Conservation (phyloP, 202 grass and related monocot species). For the Bolboschoenoplectus hybrid region DNA sequence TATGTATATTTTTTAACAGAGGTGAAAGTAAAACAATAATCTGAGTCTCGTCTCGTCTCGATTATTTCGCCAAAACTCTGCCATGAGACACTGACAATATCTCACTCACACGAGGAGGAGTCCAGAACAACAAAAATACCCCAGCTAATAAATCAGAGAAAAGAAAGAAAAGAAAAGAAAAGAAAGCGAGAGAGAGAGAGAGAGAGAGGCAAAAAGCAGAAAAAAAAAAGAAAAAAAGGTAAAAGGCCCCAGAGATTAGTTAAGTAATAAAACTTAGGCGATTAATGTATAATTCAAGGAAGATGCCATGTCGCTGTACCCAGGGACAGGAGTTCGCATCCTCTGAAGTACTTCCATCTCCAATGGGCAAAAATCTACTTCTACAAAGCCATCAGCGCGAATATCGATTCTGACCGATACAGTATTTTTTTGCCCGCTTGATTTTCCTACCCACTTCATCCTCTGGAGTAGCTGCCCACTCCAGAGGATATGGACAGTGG, state of each 20-base stretch:
- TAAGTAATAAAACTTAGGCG: constrained; percentile 7
- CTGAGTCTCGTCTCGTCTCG: neutral
- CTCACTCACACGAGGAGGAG: constrained; percentile 29
- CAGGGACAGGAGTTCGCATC: constrained; percentile 38
- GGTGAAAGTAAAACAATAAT: neutral
- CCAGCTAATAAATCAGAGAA: neutral
- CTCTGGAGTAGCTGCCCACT: too few relatives aligned
- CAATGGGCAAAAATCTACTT: too few relatives aligned
- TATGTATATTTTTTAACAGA: neutral
- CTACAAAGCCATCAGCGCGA: too few relatives aligned
- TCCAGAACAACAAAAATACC: constrained; percentile 14
- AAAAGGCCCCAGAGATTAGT: neutral
- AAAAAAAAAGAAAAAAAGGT: neutral
- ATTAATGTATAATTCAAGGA: constrained; percentile 42
- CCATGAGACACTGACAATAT: constrained; percentile 24
- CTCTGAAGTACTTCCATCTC: too few relatives aligned
- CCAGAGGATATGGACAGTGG: too few relatives aligned
- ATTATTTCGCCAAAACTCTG: constrained; percentile 9
- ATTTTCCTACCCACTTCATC: too few relatives aligned
- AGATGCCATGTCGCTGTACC: constrained; percentile 65
- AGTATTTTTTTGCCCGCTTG: too few relatives aligned
- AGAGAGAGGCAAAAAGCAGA: neutral
- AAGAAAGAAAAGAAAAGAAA: neutral
- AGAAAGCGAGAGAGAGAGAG: neutral
- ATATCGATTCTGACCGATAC: too few relatives aligned